phyloP scores from a whole-genome alignment of 106 monocot genomes.

The Allium cepa region DNA sequence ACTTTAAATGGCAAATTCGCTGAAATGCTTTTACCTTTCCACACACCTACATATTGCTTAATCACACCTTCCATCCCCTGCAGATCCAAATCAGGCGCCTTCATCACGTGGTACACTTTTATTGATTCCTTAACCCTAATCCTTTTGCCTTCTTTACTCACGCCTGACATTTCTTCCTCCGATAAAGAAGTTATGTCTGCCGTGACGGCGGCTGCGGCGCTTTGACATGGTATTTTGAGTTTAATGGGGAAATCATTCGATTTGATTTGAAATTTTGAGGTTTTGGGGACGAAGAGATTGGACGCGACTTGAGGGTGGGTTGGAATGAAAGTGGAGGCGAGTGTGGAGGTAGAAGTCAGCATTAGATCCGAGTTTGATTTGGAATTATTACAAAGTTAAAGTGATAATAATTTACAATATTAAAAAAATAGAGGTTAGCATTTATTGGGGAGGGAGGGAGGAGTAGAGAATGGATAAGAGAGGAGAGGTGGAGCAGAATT shows the following conservation, averaged over 20 bases:
- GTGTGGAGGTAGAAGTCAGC: neutral
- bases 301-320: neutral
- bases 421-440: neutral
- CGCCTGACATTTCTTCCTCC: constrained; percentile 34
- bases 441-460: neutral
- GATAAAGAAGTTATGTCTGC: constrained; percentile 8
- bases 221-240: constrained; percentile 23
- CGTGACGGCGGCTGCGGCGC: constrained; percentile 32
- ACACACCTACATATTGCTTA: constrained; percentile 82
- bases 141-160: constrained; percentile 42
- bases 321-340: neutral
- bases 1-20: constrained; percentile 84
- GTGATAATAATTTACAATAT: neutral
- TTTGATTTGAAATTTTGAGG: neutral
- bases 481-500: constrained; percentile 3
- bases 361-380: constrained; percentile 2
- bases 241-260: too few species aligned
- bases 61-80: constrained; percentile 64
- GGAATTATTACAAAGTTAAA: neutral
- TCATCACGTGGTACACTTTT: constrained; percentile 68
- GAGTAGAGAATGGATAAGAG: neutral
- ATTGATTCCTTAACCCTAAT: constrained; percentile 62
- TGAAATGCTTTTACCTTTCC: constrained; percentile 79
- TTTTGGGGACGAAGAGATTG: constrained; percentile 3
- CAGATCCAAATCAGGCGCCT: constrained; percentile 66